phyloP scores from a whole-genome alignment of 73 alveolate genomes.

The Paramecium biaurelia region DNA sequence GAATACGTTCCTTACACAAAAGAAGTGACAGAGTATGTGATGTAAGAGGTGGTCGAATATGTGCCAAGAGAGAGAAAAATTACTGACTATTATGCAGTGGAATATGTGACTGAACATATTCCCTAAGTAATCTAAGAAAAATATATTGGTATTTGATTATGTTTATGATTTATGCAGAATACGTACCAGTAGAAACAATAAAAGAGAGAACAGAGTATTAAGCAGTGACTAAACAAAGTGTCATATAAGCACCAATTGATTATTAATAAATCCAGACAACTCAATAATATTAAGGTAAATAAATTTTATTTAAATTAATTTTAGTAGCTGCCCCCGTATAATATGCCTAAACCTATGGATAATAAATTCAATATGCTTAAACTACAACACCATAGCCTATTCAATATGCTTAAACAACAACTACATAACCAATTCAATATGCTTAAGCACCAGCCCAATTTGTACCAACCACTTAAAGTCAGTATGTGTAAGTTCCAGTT shows the following conservation, averaged over 20 bases:
- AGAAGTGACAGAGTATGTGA: slow-evolving; percentile 57
- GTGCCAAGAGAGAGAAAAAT: slow-evolving; percentile 64
- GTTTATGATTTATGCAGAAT: neutral
- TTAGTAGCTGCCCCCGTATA: neutral
- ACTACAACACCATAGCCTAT: neutral
- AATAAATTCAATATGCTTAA: neutral
- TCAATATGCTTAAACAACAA: neutral
- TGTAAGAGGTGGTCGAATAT: slow-evolving; percentile 56
- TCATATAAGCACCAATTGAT: neutral
- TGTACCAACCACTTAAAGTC: neutral
- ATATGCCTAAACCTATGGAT: neutral
- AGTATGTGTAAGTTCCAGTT: neutral
- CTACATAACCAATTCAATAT: neutral
- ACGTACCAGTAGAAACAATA: slow-evolving; percentile 56
- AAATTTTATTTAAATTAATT: neutral
- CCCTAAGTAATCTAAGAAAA: slow-evolving; percentile 62
- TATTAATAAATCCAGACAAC: neutral
- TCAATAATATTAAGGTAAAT: neutral
- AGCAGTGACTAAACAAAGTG: slow-evolving; percentile 58
- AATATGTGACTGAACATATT: slow-evolving; percentile 58
- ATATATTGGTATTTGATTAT: slow-evolving; percentile 34
- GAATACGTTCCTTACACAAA: slow-evolving; percentile 63
- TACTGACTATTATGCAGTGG: slow-evolving; percentile 66
- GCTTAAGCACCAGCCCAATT: neutral
- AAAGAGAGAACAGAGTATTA: slow-evolving; percentile 63